These are phyloP conservation scores for Erodium maritimum DNA, from an alignment of 345 rosid genomes.

Conservation along the genomic window DNA sequence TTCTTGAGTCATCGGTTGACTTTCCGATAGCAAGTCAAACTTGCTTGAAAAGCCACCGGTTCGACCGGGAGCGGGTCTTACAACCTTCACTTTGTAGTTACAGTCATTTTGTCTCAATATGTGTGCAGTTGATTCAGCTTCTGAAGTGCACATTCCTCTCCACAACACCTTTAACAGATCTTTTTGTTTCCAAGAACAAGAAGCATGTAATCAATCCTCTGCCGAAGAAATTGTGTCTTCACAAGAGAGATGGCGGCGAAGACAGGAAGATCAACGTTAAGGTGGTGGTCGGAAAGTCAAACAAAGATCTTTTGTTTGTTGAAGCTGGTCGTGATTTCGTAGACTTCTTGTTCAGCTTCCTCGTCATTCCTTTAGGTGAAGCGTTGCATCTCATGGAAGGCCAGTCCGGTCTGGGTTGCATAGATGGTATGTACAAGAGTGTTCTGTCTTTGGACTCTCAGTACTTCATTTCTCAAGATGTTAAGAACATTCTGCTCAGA, in stretches of 20 bases:
- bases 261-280: neutral
- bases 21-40: too few species aligned
- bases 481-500: neutral
- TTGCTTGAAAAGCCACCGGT: too few species aligned
- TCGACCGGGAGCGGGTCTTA: too few species aligned
- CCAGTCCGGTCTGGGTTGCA: neutral
- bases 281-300: neutral
- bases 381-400: neutral
- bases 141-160: neutral
- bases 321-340: neutral
- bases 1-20: too few species aligned
- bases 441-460: neutral
- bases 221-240: neutral
- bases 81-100: too few species aligned
- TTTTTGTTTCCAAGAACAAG: neutral
- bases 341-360: neutral
- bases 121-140: neutral
- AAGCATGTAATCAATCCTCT: neutral
- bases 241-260: too few species aligned
- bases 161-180: neutral
- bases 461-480: neutral
- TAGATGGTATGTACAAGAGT: neutral
- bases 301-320: neutral
- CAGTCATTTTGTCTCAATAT: too few species aligned
- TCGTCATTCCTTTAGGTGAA: neutral